Evolutionary conservation across 768 basidiomycete species (phyloP).

Genomic region (Phylloporus sp.): DNA sequence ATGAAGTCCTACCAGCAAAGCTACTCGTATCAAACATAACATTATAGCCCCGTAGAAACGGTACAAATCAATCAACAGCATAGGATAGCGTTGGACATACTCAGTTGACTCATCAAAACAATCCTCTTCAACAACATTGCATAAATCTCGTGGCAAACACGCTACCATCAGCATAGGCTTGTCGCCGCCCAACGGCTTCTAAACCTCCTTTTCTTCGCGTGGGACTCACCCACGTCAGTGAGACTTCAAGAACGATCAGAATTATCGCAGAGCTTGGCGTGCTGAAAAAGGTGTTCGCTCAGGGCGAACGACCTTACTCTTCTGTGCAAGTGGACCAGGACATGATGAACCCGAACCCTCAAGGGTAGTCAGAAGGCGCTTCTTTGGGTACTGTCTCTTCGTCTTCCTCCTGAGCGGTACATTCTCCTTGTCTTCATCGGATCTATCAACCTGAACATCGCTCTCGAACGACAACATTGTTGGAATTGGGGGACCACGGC

Average conservation of each 20-base stretch:
- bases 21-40: slow-evolving; percentile 16
- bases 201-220: background rate
- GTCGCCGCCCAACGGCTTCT: background rate
- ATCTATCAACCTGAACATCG: slow-evolving; percentile 6
- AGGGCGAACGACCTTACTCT: slow-evolving; percentile 5
- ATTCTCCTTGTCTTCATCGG: slow-evolving; percentile 59
- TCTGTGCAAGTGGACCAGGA: slow-evolving; percentile 3
- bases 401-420: slow-evolving; percentile 44
- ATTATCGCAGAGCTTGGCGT: slow-evolving; percentile 20
- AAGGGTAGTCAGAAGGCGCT: slow-evolving; percentile 8
- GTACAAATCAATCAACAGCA: slow-evolving; percentile 32
- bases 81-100: slow-evolving; percentile 26
- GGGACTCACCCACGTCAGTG: background rate
- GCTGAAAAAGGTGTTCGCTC: slow-evolving; percentile 15
- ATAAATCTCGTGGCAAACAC: background rate
- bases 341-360: slow-evolving; percentile 3
- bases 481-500: slow-evolving; percentile 1
- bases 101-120: slow-evolving; percentile 14
- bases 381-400: slow-evolving; percentile 37
- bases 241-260: background rate
- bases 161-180: background rate
- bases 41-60: slow-evolving; percentile 26
- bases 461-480: background rate
- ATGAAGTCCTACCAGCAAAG: too few relatives aligned
- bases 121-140: slow-evolving; percentile 3